These are phyloP conservation scores for Pholiota conissans DNA, from an alignment of 768 basidiomycete species.

Conservation along the genomic window DNA sequence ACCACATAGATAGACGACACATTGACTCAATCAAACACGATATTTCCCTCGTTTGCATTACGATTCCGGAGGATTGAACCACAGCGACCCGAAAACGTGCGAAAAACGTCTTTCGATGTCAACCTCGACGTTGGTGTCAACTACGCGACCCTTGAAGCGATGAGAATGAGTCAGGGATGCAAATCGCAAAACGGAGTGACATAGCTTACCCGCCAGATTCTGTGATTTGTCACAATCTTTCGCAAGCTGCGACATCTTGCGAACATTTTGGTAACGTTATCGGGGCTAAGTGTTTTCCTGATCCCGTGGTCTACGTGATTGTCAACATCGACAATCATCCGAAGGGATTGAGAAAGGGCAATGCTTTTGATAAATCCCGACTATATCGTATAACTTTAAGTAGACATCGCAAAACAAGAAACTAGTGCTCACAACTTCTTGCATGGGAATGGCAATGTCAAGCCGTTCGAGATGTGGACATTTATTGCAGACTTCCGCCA, in stretches of 20 bases:
- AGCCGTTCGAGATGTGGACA: slow-evolving; percentile 51
- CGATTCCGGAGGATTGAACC: slow-evolving; percentile 37
- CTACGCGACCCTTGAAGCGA: slow-evolving; percentile 26
- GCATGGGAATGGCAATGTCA: slow-evolving; percentile 49
- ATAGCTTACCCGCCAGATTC: slow-evolving; percentile 55
- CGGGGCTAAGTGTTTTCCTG: slow-evolving; percentile 35
- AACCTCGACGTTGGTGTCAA: slow-evolving; percentile 16
- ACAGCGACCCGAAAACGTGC: slow-evolving; percentile 28
- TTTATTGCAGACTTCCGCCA: slow-evolving; percentile 38
- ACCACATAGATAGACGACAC: not conserved
- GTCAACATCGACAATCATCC: slow-evolving; percentile 45
- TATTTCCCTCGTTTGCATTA: not conserved
- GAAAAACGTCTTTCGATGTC: slow-evolving; percentile 31
- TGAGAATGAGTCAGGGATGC: not conserved
- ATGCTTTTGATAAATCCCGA: slow-evolving; percentile 35
- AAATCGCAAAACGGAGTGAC: not conserved
- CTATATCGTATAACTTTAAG: slow-evolving; percentile 15
- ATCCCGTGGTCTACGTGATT: slow-evolving; percentile 42
- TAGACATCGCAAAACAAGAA: not conserved
- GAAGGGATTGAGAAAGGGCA: slow-evolving; percentile 34
- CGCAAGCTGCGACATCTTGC: slow-evolving; percentile 36
- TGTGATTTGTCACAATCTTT: slow-evolving; percentile 47
- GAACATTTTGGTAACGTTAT: slow-evolving; percentile 43
- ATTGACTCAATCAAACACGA: slow-evolving; percentile 6
- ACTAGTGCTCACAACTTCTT: slow-evolving; percentile 43